Base-by-base conservation (phyloP, 306 rosid genomes). In the Elaeagnus macrophylla region DNA sequence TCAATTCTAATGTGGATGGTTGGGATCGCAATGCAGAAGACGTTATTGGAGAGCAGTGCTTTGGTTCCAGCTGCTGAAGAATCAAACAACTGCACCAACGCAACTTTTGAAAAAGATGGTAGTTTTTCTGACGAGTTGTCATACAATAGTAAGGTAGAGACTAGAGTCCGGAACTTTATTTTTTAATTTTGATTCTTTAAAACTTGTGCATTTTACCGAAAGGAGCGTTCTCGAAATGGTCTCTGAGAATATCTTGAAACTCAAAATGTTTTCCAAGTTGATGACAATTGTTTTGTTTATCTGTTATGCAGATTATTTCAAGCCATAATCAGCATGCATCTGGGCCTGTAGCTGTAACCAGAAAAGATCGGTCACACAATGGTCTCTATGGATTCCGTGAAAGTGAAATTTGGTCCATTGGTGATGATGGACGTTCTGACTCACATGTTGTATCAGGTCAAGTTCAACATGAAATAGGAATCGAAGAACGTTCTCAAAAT, bases 21-120 rank as follows among this genome's bases (percentile, higher is more conserved):
- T 42, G 32, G 54, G 61, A 40, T 50, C 67, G 61, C 39, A 49
- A 50, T 75, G 72, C 77, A 83, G 94, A 61, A 71, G 19, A 46
- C 45, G 39, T 45, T 49, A 59, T 51, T 8, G 39, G 50, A 32
- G 11, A 43, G 56, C 43, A 40, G 48, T 43, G 38, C 59, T 55
- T 39, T 51, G 10, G 65, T 18, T 45, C 42, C 75, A 35, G 40
- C 40, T 44, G 45, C 68, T 25, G 60, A 51, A 48, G 77, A 59
- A 10, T 64, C 66, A 15, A 45, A 59, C 18, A 39, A 54, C 40
- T 47, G 9, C 13, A 51, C 11, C 40, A 67, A 52, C 48, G 80
- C 69, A 69, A 51, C 60, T 56, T 56, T 51, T 48, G 45, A 51
- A 56, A 71, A 56, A 13, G 32, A 39, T 35, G 17, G 47, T 10